A percentile compares a stretch with the other conserved stretches of the same genome.
Conservation (phyloP, 768 basidiomycete genomes). For the Ramaria rubella region DNA sequence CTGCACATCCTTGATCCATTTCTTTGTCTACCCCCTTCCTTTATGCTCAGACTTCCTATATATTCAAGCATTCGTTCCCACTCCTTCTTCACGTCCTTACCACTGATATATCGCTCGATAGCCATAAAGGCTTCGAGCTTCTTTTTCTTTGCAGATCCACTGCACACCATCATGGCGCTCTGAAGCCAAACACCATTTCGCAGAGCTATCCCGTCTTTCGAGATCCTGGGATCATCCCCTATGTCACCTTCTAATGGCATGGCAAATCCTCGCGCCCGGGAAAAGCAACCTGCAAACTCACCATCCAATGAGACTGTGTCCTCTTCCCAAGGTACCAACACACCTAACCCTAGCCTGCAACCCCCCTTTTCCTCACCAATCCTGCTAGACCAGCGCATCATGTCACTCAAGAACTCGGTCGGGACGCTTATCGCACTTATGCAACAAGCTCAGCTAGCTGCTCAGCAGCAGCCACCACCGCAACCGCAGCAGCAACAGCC, state of each 20-base stretch:
- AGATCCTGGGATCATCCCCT: background rate
- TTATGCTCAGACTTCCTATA: too few relatives aligned
- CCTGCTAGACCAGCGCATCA: background rate
- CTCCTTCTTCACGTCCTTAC: too few relatives aligned
- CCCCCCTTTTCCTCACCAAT: background rate
- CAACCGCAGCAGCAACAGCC: too few relatives aligned
- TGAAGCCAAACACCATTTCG: background rate
- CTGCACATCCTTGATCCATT: too few relatives aligned
- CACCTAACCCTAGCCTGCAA: background rate
- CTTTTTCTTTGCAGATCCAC: too few relatives aligned
- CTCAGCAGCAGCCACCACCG: background rate
- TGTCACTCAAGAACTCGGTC: background rate
- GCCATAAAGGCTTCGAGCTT: too few relatives aligned
- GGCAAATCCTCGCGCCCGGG: background rate
- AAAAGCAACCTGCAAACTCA: background rate
- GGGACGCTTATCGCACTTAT: background rate
- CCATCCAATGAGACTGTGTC: background rate
- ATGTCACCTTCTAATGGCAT: background rate
- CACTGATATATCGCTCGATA: too few relatives aligned
- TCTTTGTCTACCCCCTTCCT: too few relatives aligned
- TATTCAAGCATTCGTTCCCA: too few relatives aligned
- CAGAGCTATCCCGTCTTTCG: background rate
- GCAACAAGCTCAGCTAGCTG: background rate
- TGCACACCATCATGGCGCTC: constrained; percentile 3
- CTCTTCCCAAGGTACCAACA: background rate